Percentiles rank a stretch among this genome's conserved stretches.
Conservation (phyloP, 2,329 filamentous ascomycete genomes). For the Cercospora zeina region DNA sequence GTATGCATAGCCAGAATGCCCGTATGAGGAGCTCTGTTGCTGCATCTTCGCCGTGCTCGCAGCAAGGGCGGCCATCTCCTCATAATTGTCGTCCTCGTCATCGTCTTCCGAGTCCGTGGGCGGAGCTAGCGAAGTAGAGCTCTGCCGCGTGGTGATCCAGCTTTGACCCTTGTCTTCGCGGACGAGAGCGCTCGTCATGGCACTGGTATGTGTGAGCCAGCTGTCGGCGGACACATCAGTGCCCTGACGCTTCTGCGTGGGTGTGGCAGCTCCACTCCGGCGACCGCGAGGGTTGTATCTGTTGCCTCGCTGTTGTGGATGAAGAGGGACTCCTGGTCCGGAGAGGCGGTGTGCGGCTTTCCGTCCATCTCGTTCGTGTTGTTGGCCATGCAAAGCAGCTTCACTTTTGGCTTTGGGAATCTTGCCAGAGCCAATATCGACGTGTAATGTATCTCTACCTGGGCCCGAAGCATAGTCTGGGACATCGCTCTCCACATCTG, state of each 20-base stretch:
- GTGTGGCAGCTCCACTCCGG: constrained; percentile 24
- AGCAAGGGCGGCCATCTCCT: constrained; percentile 38
- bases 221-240: constrained; percentile 44
- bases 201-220: constrained; percentile 61
- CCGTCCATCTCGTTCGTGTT: constrained; percentile 25
- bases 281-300: constrained; percentile 13
- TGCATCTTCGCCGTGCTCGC: constrained; percentile 31
- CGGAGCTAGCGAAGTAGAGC: constrained; percentile 51
- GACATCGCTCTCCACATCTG: constrained; percentile 15
- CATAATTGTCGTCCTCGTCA: constrained; percentile 40
- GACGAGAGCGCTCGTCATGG: constrained; percentile 57
- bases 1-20: constrained; percentile 10
- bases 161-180: constrained; percentile 63
- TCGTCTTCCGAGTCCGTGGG: constrained; percentile 29
- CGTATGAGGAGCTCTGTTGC: constrained; percentile 5
- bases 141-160: constrained; percentile 56
- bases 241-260: constrained; percentile 16
- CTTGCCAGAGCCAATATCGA: constrained; percentile 31
- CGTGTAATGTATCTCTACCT: constrained; percentile 4
- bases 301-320: constrained; percentile 21
- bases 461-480: not conserved
- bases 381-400: constrained; percentile 41
- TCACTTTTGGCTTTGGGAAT: constrained; percentile 52
- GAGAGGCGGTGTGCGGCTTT: constrained; percentile 20
- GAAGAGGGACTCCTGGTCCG: constrained; percentile 28